Evolutionary conservation across 768 basidiomycete genomes (phyloP).

Genomic region (Tylopilus plumbeoviolaceoides): DNA sequence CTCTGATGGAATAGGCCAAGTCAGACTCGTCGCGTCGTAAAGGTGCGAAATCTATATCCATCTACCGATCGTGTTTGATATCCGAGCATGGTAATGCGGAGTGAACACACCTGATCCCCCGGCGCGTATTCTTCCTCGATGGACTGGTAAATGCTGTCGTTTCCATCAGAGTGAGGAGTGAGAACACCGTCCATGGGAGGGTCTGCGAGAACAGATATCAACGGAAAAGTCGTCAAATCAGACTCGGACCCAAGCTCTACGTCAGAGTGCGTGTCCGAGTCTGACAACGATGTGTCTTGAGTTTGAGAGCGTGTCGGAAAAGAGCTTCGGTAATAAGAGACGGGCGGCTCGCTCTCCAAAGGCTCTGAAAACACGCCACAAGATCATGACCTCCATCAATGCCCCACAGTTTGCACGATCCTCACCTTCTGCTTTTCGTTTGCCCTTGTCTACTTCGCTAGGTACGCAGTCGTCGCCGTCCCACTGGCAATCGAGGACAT

Average conservation of each 20-base stretch:
- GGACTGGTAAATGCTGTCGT: constrained; percentile 19
- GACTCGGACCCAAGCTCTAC: background rate
- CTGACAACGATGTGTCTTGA: background rate
- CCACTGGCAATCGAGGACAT: constrained; percentile 2
- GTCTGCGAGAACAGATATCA: background rate
- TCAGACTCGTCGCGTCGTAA: constrained; percentile 15
- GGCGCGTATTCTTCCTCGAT: background rate
- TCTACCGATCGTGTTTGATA: constrained; percentile 9
- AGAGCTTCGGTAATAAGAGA: background rate
- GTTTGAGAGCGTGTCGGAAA: background rate
- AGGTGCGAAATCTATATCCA: constrained; percentile 10
- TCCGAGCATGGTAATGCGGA: background rate
- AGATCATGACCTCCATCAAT: background rate
- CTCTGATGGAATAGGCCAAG: constrained; percentile 32
- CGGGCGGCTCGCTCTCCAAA: background rate
- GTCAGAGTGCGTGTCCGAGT: constrained; percentile 5
- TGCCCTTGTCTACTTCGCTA: constrained; percentile 14
- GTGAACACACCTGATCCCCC: constrained; percentile 9
- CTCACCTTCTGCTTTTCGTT: constrained; percentile 17
- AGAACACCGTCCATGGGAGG: background rate
- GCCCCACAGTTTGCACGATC: background rate
- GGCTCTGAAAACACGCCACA: constrained; percentile 6
- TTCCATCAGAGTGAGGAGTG: constrained; percentile 1
- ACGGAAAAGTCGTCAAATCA: constrained; percentile 3
- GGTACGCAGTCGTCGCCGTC: background rate